Evolutionary conservation across 1,284 basidiomycete genomes (phyloP), one percentile per base, ranked within the genome.

Genomic region (Thecaphora frezii): DNA sequence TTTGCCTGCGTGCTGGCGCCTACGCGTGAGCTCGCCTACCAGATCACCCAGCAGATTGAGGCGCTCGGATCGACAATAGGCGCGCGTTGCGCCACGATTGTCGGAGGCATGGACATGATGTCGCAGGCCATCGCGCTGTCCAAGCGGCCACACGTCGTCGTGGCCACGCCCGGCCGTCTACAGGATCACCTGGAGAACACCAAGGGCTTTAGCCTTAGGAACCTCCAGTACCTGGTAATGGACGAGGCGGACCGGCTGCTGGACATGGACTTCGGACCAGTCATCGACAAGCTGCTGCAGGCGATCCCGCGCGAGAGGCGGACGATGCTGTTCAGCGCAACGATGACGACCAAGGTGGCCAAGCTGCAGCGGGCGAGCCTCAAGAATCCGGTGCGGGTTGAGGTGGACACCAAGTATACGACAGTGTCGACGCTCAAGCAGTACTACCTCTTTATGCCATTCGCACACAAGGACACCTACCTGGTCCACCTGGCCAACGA

Each of bases 331-430:
- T 99, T 96, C 83, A 96, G 93, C 16, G 96, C 96, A 1, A 99
- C 96, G n/a, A 98, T 99, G 93, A 97, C 94, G 2, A 96, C 92
- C 22, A 98, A 97, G 81, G 93, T 99, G 12, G 93, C 91, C 23
- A 97, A 98, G 80, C 83, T 99, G 9, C 94, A 98, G 79, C 83
- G 96, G 51, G 94, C 96, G n/a, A 92, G 90, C 83, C 83, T 98
- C 73, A 86, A 87, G 49, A 96, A 96, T 78, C 96, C 96, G 8
- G 87, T 97, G n/a, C 86, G 91, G 64, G 88, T 98, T 8, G 93
- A 98, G 81, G 92, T 91, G 88, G 37, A 73, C 42, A 86, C 89
- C 71, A 97, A 97, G 90, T 97, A 98, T 80, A 91, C 93, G 71
- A 98, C 96, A 9, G 96, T 97, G 44, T 90, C 90, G 36, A 97